Percentiles rank a stretch among this genome's conserved stretches.
Evolutionary conservation across 768 basidiomycete species (phyloP).

Genomic region (Goffeauzyma gilvescens): DNA sequence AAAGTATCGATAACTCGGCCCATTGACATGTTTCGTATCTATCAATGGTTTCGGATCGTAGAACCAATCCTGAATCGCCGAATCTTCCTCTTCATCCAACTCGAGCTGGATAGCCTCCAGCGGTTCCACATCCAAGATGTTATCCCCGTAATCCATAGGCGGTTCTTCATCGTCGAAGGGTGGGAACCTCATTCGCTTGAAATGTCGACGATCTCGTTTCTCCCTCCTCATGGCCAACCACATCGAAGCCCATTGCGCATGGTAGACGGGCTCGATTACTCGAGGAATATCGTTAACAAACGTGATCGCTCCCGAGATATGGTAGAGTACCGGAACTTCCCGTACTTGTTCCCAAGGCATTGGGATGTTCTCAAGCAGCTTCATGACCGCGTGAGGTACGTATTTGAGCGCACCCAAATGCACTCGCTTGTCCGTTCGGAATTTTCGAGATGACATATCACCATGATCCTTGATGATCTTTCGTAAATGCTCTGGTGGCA

Average conservation of each 20-base stretch:
- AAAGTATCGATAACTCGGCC: constrained; percentile 83
- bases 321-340: constrained; percentile 94
- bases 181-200: constrained; percentile 99
- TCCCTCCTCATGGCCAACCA: constrained; percentile 98
- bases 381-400: constrained; percentile 98
- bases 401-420: constrained; percentile 89
- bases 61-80: constrained; percentile 88
- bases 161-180: constrained; percentile 99
- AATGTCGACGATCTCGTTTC: constrained; percentile 93
- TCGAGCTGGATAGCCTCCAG: constrained; percentile 95
- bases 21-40: constrained; percentile 79
- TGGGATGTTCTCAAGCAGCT: constrained; percentile 94
- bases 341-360: constrained; percentile 98
- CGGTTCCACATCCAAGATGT: constrained; percentile 92
- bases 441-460: constrained; percentile 98
- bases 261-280: constrained; percentile 91
- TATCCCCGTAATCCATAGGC: constrained; percentile 96
- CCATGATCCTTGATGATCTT: constrained; percentile 99
- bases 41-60: constrained; percentile 89
- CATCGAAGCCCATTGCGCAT: constrained; percentile 99
- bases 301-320: constrained; percentile 97
- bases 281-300: constrained; percentile 97
- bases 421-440: constrained; percentile 96
- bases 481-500: constrained; percentile 91
- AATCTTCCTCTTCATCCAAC: constrained; percentile 76